These are phyloP conservation scores for Ascochyta rabiei DNA, from an alignment of 2,329 filamentous ascomycete species.

Conservation along the genomic window DNA sequence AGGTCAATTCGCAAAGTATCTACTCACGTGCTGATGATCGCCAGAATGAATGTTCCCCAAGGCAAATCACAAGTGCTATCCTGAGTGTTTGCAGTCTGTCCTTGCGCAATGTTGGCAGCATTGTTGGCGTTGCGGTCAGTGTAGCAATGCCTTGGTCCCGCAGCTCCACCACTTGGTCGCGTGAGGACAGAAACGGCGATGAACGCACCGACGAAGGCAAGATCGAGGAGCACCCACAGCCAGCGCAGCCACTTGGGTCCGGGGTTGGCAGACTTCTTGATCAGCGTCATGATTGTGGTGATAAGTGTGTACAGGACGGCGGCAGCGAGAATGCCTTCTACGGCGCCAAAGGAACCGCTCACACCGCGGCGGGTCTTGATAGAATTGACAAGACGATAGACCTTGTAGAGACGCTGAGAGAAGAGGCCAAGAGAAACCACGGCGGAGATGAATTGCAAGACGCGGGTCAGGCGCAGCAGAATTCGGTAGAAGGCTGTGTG, in stretches of 20 bases:
- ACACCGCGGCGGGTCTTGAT: constrained; percentile 38
- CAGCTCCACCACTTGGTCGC: constrained; percentile 42
- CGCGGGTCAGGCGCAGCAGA: constrained; percentile 47
- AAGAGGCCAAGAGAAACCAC: constrained; percentile 53
- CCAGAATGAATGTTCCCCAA: constrained; percentile 53
- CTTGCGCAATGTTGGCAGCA: constrained; percentile 15
- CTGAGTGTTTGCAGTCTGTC: constrained; percentile 19
- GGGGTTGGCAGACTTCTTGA: constrained; percentile 40
- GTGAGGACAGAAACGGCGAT: constrained; percentile 53
- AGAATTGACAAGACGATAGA: constrained; percentile 47
- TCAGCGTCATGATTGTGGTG: constrained; percentile 43
- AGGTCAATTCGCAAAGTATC: neutral
- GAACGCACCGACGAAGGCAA: constrained; percentile 48
- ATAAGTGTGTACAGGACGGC: constrained; percentile 53
- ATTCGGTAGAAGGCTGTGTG: constrained; percentile 29
- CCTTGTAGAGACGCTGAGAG: constrained; percentile 50
- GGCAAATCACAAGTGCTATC: constrained; percentile 49
- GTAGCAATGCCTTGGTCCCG: constrained; percentile 45
- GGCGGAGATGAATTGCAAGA: constrained; percentile 54
- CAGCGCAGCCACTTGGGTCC: constrained; percentile 46
- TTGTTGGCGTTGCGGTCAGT: constrained; percentile 13
- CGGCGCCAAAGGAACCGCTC: constrained; percentile 46
- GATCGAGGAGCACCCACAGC: constrained; percentile 51
- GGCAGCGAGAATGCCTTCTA: constrained; percentile 55
- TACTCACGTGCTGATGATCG: constrained; percentile 55